Evolutionary conservation across 2,329 filamentous ascomycete species (phyloP), one percentile per base, ranked within the genome.

Genomic region (Trichoderma arundinaceum): DNA sequence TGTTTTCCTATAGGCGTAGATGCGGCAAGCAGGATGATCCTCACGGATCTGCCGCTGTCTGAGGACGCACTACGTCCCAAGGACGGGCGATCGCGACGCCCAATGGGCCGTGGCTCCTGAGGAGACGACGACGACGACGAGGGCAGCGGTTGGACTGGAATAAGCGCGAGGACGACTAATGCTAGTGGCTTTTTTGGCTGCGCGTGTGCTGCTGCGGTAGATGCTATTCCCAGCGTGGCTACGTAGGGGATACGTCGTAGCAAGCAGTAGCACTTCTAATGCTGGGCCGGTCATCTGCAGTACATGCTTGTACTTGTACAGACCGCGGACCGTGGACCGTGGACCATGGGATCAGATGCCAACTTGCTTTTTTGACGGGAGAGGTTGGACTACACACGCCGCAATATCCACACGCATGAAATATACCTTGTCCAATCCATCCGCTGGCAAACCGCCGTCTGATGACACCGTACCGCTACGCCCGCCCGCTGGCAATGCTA

Each of bases 381-480:
- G 13, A 57, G 32, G 57, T 39, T 22, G 43, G 28, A 49, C 22
- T 43, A 60, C 44, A 60, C 57, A 28, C 2, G 32, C 28, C 57
- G 32, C 43, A 19, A 49, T 60, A 49, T 63, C 59, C 59, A 63
- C 59, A 63, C 49, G 59, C 59, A 54, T 46, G 59, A 46, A 54
- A 63, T 38, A 32, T 46, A 54, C 48, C 49, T 63, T 54, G 49
- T 46, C 32, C 38, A n/a, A 15, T 12, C 8, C 38, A 54, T 54
- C 41, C 41, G 59, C 39, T 63, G 59, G 59, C 59, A 22, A 54
- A 10, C 28, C 51, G 10, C 52, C 38, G 12, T 38, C 28, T 63
- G 59, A 63, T 52, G 39, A 51, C 49, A n/a, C 59, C 39, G 39
- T 35, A 41, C 49, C 32, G 39, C 54, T 46, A 13, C 39, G 39